Base-by-base conservation (phyloP, 805 yeast genomes). In the Saccharomycopsis selenospora region DNA sequence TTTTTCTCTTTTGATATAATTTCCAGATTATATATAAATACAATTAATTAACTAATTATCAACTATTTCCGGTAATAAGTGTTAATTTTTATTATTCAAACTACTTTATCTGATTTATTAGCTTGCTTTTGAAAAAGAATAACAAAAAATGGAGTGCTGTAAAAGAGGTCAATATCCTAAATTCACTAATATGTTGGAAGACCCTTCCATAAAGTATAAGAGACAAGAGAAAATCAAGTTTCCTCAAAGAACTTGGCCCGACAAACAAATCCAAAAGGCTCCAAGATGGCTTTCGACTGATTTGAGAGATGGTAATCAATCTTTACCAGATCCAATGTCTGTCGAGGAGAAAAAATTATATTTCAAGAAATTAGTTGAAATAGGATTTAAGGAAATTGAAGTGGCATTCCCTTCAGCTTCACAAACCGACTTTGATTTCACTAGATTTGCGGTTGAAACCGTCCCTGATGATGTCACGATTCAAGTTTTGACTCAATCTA, bases 201-300 rank as follows among this genome's bases (percentile, higher is more conserved):
- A 83, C 55, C 90, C 91, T 2, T 77, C 84, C 24, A 56, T 56
- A 26, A 83, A 83, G 62, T 83, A 83, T 63, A 66, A 67, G 17
- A 68, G 82, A 20, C 78, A 76, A 56, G 69, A 73, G 49, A 76
- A 77, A 25, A 70, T 82, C 33, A 61, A 72, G 17, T 67, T 83
- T 48, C 75, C 78, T 24, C 74, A 81, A 61, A 72, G 91, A 64
- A 72, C 76, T 40, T 83, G 91, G 91, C 91, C 91, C 18, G 66
- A 73, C 56, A 79, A 78, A 42, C 64, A 72, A 42, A 79, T 83
- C 57, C 73, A 76, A 43, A 80, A 79, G 62, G 83, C 89, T 3
- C 91, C 91, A 53, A 72, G 89, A 61, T 83, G 91, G 91, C 70
- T 83, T 47, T 77, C 87, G 6, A 83, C 91, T 1, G 91, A 83